phyloP scores from a whole-genome alignment of 108 stramenopile genomes.

The Discostella pseudostelligera region DNA sequence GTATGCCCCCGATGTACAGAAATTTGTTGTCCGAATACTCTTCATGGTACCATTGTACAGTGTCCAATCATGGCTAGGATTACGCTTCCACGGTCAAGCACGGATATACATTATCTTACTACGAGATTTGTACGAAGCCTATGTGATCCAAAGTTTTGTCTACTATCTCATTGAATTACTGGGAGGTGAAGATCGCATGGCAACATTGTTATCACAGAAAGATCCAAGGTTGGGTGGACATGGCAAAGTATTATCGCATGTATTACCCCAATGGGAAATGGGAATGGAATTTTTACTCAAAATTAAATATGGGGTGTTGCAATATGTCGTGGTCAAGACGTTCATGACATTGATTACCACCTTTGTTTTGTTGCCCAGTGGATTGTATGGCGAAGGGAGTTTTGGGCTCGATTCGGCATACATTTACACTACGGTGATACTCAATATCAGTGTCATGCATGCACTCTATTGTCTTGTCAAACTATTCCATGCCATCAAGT shows the following conservation, averaged over 20 bases:
- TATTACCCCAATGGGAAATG: slow-evolving; percentile 67
- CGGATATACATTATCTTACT: slow-evolving; percentile 59
- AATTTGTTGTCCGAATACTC: slow-evolving; percentile 76
- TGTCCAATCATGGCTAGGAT: slow-evolving; percentile 59
- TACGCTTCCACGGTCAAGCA: slow-evolving; percentile 51
- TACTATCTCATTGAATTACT: slow-evolving; percentile 70
- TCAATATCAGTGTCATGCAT: slow-evolving; percentile 85
- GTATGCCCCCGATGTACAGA: slow-evolving; percentile 64
- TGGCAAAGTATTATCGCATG: slow-evolving; percentile 34
- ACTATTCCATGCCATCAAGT: slow-evolving; percentile 83
- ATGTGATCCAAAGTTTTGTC: slow-evolving; percentile 72
- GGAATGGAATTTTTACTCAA: slow-evolving; percentile 82
- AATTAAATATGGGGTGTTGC: slow-evolving; percentile 91
- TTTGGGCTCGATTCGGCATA: slow-evolving; percentile 72
- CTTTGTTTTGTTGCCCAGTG: slow-evolving; percentile 62
- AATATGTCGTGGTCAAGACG: slow-evolving; percentile 93
- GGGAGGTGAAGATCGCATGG: slow-evolving; percentile 70
- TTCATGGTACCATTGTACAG: slow-evolving; percentile 83
- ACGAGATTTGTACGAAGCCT: slow-evolving; percentile 77
- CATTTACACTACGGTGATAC: slow-evolving; percentile 70
- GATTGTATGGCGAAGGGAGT: slow-evolving; percentile 81
- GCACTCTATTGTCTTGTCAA: slow-evolving; percentile 93
- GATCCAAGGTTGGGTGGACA: slow-evolving; percentile 54
- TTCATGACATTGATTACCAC: slow-evolving; percentile 67
- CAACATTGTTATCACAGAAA: slow-evolving; percentile 57